These are phyloP conservation scores for Lepraria neglecta DNA, from an alignment of 495 filamentous ascomycete genomes.

Conservation along the genomic window DNA sequence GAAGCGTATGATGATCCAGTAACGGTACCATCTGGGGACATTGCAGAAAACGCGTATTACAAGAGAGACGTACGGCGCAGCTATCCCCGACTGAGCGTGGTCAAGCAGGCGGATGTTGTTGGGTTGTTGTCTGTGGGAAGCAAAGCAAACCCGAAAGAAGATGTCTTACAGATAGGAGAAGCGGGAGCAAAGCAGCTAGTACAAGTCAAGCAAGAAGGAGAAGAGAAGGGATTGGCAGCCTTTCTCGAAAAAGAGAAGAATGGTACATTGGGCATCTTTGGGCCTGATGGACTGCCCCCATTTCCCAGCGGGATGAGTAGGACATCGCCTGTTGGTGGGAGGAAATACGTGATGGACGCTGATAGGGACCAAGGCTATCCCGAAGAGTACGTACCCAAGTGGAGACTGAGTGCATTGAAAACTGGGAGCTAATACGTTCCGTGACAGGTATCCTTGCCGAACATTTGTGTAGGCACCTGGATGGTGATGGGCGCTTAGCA, in stretches of 20 bases:
- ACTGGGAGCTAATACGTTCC: conserved; percentile 26
- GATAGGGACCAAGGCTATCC: conserved; percentile 44
- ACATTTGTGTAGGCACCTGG: conserved; percentile 35
- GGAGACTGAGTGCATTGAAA: not conserved
- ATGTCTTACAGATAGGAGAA: conserved; percentile 69
- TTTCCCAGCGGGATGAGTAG: conserved; percentile 60
- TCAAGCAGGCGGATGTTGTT: conserved; percentile 80
- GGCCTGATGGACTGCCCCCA: conserved; percentile 71
- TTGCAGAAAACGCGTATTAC: conserved; percentile 98
- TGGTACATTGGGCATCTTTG: conserved; percentile 59
- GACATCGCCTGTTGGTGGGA: conserved; percentile 29
- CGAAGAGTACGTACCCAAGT: conserved; percentile 39
- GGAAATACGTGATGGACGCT: conserved; percentile 40
- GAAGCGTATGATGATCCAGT: conserved; percentile 79
- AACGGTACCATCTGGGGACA: conserved; percentile 83
- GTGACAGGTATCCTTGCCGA: conserved; percentile 47
- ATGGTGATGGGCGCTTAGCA: not conserved
- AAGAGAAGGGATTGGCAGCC: conserved; percentile 60
- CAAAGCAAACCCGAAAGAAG: conserved; percentile 69
- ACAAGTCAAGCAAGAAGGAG: conserved; percentile 69
- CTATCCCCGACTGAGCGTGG: conserved; percentile 75
- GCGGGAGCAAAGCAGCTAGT: conserved; percentile 75
- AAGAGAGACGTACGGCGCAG: conserved; percentile 81
- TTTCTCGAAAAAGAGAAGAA: conserved; percentile 63
- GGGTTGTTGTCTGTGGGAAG: conserved; percentile 80